These are phyloP conservation scores for Phalaenopsis aphrodite DNA, from an alignment of 106 monocot genomes.

Conservation along the genomic window DNA sequence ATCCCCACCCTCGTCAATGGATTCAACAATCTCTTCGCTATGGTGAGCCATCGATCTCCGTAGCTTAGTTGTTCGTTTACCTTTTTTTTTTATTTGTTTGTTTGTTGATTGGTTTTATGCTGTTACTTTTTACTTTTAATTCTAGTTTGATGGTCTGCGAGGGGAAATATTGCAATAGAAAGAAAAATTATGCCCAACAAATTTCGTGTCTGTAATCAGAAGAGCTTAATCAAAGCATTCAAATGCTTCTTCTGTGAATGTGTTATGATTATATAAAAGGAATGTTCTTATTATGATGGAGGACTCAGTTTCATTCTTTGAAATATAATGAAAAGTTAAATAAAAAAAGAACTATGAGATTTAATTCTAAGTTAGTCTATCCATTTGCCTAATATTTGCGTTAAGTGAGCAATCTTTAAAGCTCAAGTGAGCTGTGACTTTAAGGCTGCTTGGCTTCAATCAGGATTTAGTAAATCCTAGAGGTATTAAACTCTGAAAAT, in stretches of 20 bases:
- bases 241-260: neutral
- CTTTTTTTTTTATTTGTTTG: neutral
- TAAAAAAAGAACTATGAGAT: neutral
- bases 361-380: neutral
- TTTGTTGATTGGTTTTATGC: neutral
- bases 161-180: neutral
- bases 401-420: neutral
- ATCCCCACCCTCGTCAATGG: constrained; percentile 91
- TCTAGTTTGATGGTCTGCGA: neutral
- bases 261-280: neutral
- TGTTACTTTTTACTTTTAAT: neutral
- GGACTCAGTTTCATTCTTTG: neutral
- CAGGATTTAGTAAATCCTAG: too few relatives aligned
- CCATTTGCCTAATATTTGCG: neutral
- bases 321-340: neutral
- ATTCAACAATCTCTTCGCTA: constrained; percentile 90
- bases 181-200: neutral
- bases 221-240: too few relatives aligned
- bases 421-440: neutral
- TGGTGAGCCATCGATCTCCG: constrained; percentile 29
- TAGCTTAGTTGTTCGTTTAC: neutral
- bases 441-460: too few relatives aligned
- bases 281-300: neutral
- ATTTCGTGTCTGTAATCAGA: neutral
- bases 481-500: too few relatives aligned